phyloP scores from a whole-genome alignment of 495 filamentous ascomycete genomes.

The Coniosporium apollinis region DNA sequence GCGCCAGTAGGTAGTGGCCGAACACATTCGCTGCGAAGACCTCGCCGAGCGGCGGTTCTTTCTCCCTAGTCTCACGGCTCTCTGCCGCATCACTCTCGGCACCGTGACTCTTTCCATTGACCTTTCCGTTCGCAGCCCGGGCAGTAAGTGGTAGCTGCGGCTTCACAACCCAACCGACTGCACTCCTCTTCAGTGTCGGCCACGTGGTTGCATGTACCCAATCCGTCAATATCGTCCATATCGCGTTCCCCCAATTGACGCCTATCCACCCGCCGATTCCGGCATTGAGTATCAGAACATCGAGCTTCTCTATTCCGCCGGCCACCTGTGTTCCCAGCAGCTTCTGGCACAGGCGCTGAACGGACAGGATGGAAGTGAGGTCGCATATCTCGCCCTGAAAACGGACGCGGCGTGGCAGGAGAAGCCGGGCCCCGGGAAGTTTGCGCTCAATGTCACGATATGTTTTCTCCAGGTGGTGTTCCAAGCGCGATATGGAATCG shows the following conservation, averaged over 20 bases:
- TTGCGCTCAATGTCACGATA: constrained; percentile 20
- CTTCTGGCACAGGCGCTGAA: constrained; percentile 32
- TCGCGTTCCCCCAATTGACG: constrained; percentile 50
- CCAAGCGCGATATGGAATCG: constrained; percentile 37
- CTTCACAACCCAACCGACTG: constrained; percentile 37
- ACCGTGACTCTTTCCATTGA: background rate
- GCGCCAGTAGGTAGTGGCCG: constrained; percentile 81
- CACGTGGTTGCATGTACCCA: constrained; percentile 54
- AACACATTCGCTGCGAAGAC: constrained; percentile 88
- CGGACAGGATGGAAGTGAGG: constrained; percentile 36
- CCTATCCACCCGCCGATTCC: constrained; percentile 75
- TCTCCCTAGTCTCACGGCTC: constrained; percentile 12
- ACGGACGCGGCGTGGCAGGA: constrained; percentile 29
- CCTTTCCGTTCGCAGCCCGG: constrained; percentile 3
- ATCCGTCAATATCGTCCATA: constrained; percentile 45
- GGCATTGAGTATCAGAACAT: constrained; percentile 72
- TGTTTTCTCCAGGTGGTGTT: constrained; percentile 28
- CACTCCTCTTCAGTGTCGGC: constrained; percentile 56
- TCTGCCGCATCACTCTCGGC: background rate
- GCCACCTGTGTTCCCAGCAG: constrained; percentile 23
- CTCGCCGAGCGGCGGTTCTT: constrained; percentile 48
- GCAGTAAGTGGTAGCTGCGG: constrained; percentile 14
- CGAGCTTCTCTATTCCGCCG: constrained; percentile 56
- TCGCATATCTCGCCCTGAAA: constrained; percentile 34
- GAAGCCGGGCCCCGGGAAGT: constrained; percentile 33